Percentiles rank a stretch among this genome's conserved stretches.
Evolutionary conservation across 208 protist genomes (phyloP).

Genomic region (Acanthamoeba culbertsoni): DNA sequence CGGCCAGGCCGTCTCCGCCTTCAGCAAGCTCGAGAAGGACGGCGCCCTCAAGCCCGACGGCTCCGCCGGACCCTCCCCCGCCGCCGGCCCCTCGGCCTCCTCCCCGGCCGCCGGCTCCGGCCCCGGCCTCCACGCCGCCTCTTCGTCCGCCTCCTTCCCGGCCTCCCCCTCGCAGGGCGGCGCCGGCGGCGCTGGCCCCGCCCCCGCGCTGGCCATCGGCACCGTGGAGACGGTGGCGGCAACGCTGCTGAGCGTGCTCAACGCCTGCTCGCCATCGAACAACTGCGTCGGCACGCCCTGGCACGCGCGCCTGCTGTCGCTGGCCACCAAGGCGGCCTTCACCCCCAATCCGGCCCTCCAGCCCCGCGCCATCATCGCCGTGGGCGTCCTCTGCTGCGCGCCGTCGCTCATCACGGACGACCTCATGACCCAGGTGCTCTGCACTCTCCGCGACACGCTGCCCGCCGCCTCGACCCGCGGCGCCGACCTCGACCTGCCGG

Average conservation of each 20-base stretch:
- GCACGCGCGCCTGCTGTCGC: slow-evolving; percentile 25
- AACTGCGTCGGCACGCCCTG: slow-evolving; percentile 3
- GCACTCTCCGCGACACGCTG: background rate
- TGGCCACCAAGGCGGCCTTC: slow-evolving; percentile 45
- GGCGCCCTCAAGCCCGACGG: background rate
- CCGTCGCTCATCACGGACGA: slow-evolving; percentile 47
- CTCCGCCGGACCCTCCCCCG: background rate
- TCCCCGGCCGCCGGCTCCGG: background rate
- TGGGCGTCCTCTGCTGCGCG: slow-evolving; percentile 63
- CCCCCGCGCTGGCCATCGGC: background rate
- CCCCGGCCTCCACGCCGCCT: background rate
- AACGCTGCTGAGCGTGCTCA: slow-evolving; percentile 9
- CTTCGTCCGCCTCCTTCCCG: background rate
- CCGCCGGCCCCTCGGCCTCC: background rate
- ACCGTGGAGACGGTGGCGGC: slow-evolving; percentile 32
- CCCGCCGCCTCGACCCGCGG: background rate
- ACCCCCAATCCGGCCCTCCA: slow-evolving; percentile 68
- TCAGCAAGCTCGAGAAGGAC: background rate
- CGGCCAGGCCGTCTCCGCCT: background rate
- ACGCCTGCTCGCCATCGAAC: background rate
- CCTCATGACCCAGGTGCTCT: slow-evolving; percentile 53
- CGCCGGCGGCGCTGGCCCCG: background rate
- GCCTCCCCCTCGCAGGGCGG: background rate
- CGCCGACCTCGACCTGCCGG: slow-evolving; percentile 50
- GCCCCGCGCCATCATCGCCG: slow-evolving; percentile 65